These are phyloP conservation scores for Coniochaeta sp. DNA, from an alignment of 2,329 filamentous ascomycete species.

Conservation along the genomic window DNA sequence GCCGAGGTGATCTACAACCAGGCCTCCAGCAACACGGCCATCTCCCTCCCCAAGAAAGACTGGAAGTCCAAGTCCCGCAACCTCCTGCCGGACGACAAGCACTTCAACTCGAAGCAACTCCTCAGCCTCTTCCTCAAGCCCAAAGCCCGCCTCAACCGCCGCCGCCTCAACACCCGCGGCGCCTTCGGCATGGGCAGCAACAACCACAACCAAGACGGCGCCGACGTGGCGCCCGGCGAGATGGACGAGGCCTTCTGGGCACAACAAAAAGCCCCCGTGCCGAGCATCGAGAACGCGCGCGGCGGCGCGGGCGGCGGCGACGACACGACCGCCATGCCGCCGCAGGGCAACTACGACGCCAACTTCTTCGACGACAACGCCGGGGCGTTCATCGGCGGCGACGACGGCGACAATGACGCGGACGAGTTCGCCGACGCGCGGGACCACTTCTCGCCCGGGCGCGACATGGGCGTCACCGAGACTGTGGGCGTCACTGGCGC, in stretches of 20 bases:
- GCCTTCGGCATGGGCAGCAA: constrained; percentile 32
- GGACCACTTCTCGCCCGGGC: constrained; percentile 68
- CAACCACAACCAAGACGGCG: constrained; percentile 27
- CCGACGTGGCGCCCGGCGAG: constrained; percentile 58
- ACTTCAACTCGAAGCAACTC: constrained; percentile 91
- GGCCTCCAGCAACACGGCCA: constrained; percentile 71
- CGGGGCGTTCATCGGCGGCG: constrained; percentile 61
- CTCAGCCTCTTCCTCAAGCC: constrained; percentile 91
- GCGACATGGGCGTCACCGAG: constrained; percentile 37
- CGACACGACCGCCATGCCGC: constrained; percentile 39
- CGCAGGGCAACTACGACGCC: constrained; percentile 82
- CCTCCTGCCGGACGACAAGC: constrained; percentile 92
- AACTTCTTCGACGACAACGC: constrained; percentile 95
- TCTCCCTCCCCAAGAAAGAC: constrained; percentile 85
- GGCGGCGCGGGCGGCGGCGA: too few relatives aligned
- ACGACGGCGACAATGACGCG: constrained; percentile 54
- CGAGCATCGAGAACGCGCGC: constrained; percentile 20
- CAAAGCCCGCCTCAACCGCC: constrained; percentile 72
- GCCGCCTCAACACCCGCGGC: constrained; percentile 44
- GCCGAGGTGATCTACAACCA: constrained; percentile 76
- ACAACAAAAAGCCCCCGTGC: constrained; percentile 51
- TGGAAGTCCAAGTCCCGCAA: constrained; percentile 94
- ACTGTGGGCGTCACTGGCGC: constrained; percentile 36
- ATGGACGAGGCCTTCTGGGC: constrained; percentile 98
- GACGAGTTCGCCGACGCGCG: constrained; percentile 72